A percentile compares a stretch with the other conserved stretches of the same genome.
Conservation (phyloP, 2,329 filamentous ascomycete species). For the Lachnellula willkommii region DNA sequence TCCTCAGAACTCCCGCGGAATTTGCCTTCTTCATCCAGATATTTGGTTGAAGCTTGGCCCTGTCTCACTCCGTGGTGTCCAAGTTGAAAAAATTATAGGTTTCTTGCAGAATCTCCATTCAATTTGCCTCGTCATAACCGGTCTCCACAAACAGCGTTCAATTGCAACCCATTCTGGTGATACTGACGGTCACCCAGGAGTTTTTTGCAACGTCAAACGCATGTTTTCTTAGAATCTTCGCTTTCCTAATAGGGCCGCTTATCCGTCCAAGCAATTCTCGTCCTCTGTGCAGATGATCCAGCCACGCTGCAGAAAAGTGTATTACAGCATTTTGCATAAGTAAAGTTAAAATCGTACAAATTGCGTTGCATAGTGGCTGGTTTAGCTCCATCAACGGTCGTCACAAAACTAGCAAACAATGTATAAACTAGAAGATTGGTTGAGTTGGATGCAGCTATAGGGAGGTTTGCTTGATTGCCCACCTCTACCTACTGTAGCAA, state of each 20-base stretch:
- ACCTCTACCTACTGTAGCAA: neutral
- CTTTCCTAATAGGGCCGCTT: slow-evolving; percentile 12
- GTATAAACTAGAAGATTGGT: slow-evolving; percentile 10
- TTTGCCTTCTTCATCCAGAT: neutral
- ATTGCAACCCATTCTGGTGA: slow-evolving; percentile 4
- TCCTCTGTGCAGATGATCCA: slow-evolving; percentile 18
- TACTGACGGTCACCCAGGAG: slow-evolving; percentile 2
- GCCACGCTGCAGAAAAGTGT: slow-evolving; percentile 12
- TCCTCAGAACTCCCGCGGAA: neutral
- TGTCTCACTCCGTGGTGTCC: neutral
- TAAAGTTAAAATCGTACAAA: slow-evolving; percentile 5
- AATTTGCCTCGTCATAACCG: neutral
- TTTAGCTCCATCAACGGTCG: slow-evolving; percentile 9
- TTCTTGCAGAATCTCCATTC: slow-evolving; percentile 2
- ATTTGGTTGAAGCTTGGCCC: neutral
- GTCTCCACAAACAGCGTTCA: neutral
- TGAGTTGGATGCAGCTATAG: slow-evolving; percentile 5
- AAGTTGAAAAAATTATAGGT: neutral
- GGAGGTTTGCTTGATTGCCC: slow-evolving; percentile 20
- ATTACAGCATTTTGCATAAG: slow-evolving; percentile 16
- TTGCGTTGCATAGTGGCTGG: slow-evolving; percentile 19
- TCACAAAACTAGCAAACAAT: slow-evolving; percentile 20
- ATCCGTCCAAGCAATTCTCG: slow-evolving; percentile 17
- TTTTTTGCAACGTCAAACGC: slow-evolving; percentile 8
- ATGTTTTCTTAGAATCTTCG: slow-evolving; percentile 4